A percentile compares a stretch with the other conserved stretches of the same genome.
Evolutionary conservation across 345 rosid species (phyloP).

Genomic region (Citrus medica): DNA sequence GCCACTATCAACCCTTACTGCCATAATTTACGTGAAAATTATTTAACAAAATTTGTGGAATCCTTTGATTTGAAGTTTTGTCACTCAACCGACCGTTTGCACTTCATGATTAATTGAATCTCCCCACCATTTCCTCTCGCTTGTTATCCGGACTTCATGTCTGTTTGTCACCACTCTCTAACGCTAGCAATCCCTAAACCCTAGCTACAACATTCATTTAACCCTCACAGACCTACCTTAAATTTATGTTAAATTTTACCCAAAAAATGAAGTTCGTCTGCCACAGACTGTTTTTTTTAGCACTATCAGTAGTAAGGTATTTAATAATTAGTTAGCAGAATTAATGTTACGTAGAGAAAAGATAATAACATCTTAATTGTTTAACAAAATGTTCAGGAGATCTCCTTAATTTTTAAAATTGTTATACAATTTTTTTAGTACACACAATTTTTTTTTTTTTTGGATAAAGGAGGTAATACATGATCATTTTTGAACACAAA

Average conservation of each 20-base stretch:
- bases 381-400: no score
- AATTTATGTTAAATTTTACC: neutral
- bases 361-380: no score
- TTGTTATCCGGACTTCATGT: conserved; percentile 17
- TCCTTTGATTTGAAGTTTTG: neutral
- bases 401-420: no score
- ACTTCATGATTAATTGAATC: neutral
- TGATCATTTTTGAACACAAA: no score
- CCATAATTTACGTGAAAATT: conserved; percentile 13
- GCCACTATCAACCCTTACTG: conserved; percentile 14
- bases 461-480: no score
- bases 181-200: neutral
- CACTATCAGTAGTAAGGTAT: no score
- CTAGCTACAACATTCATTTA: neutral
- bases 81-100: conserved; percentile 3
- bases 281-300: no score
- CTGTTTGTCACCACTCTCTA: neutral
- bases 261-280: neutral
- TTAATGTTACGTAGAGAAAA: no score
- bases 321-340: no score
- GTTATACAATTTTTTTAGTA: no score
- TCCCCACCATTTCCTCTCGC: conserved; percentile 21
- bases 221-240: neutral
- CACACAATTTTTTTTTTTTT: no score
- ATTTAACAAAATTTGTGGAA: neutral